Base-by-base conservation (phyloP, 305 asterid genomes). In the Ilex paraguariensis region DNA sequence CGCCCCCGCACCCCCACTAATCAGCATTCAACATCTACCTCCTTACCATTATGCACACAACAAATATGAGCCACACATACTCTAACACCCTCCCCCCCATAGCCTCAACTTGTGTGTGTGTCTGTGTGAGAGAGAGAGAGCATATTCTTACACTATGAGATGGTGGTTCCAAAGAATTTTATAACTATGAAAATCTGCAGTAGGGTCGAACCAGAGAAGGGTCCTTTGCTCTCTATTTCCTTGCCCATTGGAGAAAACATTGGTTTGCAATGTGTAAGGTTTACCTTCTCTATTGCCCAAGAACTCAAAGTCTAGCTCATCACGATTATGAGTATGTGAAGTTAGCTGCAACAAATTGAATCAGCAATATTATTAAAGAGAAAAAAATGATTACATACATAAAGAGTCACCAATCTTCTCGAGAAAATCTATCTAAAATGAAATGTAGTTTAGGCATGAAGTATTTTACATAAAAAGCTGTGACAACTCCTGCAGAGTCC, bases 291-390 rank as follows among this genome's bases (percentile, higher is more conserved):
- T 46, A 46, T 46, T 33, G 36, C 82, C 79, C 60, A 80, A 70
- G 13, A 80, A 66, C 73, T 77, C 81, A 21, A 81, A 52, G 55
- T 77, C 87, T 16, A 78, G 40, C 61, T 81, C 84, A 40, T 60
- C 70, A n/a, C 75, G 84, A 6, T 16, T 51, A 0, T 5, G 54
- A 0, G 3, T 45, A 5, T 1, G 11, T 31, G 81, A 71, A 8
- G 65, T 76, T 60, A 82, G 56, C 84, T 82, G 77, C 39, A 59
- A 51, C 13, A 33, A 32, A 31, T 9, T 55, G 30, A 31, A 14
- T 13, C 44, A 46, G 30, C 13, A 33, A 46, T 12, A 5, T 36
- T 56, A 30, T 15, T 21, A 32, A 3, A 15, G n/a, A 11, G 10
- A 30, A 31, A 56, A n/a, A 13, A n/a, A 10, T 12, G 6, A 30